phyloP scores from a whole-genome alignment of 2,329 filamentous ascomycete genomes.

The Fonsecaea monophora region DNA sequence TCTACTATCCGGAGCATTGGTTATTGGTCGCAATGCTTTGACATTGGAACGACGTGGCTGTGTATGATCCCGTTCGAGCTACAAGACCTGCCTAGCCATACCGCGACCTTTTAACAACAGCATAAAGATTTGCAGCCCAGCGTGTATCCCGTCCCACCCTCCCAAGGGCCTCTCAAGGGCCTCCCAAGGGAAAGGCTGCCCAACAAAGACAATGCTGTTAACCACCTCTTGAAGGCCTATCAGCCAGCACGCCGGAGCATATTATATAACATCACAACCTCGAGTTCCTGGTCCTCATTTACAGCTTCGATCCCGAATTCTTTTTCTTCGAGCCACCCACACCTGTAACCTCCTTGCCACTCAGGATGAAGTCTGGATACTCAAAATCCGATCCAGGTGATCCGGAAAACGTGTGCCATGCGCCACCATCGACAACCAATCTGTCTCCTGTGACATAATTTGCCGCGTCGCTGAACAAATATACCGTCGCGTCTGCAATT shows the following conservation, averaged over 20 bases:
- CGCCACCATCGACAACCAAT: conserved; percentile 68
- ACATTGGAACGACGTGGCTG: neutral
- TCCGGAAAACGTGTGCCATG: conserved; percentile 52
- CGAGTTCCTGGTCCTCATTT: neutral
- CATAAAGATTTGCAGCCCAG: neutral
- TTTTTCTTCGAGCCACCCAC: conserved; percentile 65
- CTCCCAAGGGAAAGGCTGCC: neutral
- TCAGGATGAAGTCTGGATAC: conserved; percentile 67
- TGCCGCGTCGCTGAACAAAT: conserved; percentile 82
- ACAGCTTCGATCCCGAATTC: conserved; percentile 42
- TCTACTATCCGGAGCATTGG: neutral
- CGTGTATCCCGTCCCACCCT: neutral
- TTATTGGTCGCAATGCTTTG: neutral
- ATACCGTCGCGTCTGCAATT: conserved; percentile 91
- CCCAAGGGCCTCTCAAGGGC: neutral
- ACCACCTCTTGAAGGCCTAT: neutral
- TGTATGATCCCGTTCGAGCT: neutral
- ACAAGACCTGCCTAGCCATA: neutral
- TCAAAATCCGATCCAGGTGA: conserved; percentile 47
- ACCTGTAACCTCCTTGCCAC: conserved; percentile 60
- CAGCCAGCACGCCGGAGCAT: neutral
- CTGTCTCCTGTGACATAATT: conserved; percentile 85
- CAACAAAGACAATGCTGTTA: neutral
- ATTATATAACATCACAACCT: neutral
- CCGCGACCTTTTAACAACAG: neutral